Evolutionary conservation across 148 eudicot genomes (phyloP).

Genomic region (Amaranthus cruentus): DNA sequence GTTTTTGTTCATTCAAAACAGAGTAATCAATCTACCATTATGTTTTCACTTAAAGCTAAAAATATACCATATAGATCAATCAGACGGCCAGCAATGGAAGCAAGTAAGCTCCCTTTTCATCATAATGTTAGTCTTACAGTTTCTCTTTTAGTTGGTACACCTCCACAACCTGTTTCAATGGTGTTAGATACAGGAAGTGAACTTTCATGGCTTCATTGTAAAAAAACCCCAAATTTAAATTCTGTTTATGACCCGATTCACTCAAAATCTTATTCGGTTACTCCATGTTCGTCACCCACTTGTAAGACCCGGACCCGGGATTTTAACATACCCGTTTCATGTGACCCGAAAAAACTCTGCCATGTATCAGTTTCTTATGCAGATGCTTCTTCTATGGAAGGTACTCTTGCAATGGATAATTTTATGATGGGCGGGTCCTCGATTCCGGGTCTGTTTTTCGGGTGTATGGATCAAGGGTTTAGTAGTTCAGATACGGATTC

Average conservation of each 20-base stretch:
- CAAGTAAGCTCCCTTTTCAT: constrained; percentile 62
- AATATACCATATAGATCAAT: constrained; percentile 29
- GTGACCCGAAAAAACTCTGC: constrained; percentile 68
- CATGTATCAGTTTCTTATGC: constrained; percentile 68
- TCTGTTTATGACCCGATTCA: constrained; percentile 35
- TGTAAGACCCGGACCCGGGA: constrained; percentile 52
- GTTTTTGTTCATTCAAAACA: constrained; percentile 28
- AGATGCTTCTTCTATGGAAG: constrained; percentile 69
- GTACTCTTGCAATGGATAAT: constrained; percentile 58
- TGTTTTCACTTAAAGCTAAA: constrained; percentile 45
- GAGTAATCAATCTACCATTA: constrained; percentile 22
- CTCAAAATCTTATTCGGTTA: constrained; percentile 47
- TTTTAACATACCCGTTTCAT: constrained; percentile 51
- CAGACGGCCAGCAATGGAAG: constrained; percentile 18
- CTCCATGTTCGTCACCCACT: constrained; percentile 52
- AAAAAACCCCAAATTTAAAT: constrained; percentile 31
- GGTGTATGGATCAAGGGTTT: constrained; percentile 67
- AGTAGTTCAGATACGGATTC: constrained; percentile 48
- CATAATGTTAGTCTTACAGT: constrained; percentile 78
- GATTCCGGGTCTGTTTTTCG: constrained; percentile 48
- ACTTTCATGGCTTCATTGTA: constrained; percentile 80
- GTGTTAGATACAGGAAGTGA: constrained; percentile 90
- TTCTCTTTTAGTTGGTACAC: constrained; percentile 67
- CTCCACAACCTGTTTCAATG: constrained; percentile 71
- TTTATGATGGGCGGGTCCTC: constrained; percentile 41